These are phyloP conservation scores for Nepenthes alata DNA, from an alignment of 179 eudicot genomes.

Conservation along the genomic window DNA sequence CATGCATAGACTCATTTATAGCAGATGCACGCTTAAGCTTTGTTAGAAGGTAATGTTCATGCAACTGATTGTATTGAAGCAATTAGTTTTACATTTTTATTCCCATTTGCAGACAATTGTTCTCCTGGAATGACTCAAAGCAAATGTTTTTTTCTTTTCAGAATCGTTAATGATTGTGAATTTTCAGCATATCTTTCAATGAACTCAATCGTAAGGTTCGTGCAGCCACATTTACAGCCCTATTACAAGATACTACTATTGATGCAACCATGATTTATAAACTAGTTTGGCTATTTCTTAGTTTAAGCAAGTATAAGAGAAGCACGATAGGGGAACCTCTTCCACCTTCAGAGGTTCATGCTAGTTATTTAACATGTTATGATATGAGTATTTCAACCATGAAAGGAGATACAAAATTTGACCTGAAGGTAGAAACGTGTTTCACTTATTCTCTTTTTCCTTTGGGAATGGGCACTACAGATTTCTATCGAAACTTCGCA, in stretches of 20 bases:
- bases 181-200: constrained; percentile 67
- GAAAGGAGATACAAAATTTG: constrained; percentile 3
- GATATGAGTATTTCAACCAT: constrained; percentile 5
- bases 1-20: constrained; percentile 50
- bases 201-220: constrained; percentile 62
- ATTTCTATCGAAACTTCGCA: too few relatives aligned
- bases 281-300: constrained; percentile 45
- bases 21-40: constrained; percentile 67
- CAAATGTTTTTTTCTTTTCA: constrained; percentile 19
- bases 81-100: neutral
- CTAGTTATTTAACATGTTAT: constrained; percentile 10
- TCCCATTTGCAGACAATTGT: neutral
- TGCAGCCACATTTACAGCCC: constrained; percentile 47
- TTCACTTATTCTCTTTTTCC: neutral
- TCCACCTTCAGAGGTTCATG: constrained; percentile 11
- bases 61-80: neutral
- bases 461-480: too few relatives aligned
- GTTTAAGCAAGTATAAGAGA: constrained; percentile 27
- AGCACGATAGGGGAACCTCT: constrained; percentile 9
- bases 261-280: constrained; percentile 37
- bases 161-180: constrained; percentile 61
- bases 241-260: constrained; percentile 32
- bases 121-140: neutral
- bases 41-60: constrained; percentile 43
- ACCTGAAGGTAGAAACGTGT: constrained; percentile 13